Evolutionary conservation across 176 grass and related monocot species (phyloP).

Genomic region (Luzula sylvatica): DNA sequence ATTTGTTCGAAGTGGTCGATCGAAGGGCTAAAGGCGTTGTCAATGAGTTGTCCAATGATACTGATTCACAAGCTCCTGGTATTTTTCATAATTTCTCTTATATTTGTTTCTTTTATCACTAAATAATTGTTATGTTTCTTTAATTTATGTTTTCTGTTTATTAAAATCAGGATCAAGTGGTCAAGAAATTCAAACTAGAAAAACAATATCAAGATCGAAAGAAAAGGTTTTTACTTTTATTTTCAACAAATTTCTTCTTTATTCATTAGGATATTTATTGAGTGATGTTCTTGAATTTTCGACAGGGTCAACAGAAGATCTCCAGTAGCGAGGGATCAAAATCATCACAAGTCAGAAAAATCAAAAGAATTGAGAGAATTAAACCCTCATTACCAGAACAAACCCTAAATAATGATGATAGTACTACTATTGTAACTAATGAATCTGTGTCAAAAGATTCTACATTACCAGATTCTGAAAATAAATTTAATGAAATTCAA

Average conservation of each 20-base stretch:
- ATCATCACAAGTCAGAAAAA: slow-evolving; percentile 18
- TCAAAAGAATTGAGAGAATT: slow-evolving; percentile 50
- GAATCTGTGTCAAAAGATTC: slow-evolving; percentile 28
- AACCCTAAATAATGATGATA: slow-evolving; percentile 29
- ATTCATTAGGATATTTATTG: background rate
- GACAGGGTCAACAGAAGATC: slow-evolving; percentile 50
- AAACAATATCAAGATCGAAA: slow-evolving; percentile 54
- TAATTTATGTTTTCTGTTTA: slow-evolving; percentile 11
- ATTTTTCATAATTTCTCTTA: slow-evolving; percentile 12
- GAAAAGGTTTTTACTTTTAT: slow-evolving; percentile 42
- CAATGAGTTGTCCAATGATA: slow-evolving; percentile 71
- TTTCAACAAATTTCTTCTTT: slow-evolving; percentile 6
- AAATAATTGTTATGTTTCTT: slow-evolving; percentile 14
- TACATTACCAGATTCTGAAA: slow-evolving; percentile 26
- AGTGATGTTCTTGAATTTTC: background rate
- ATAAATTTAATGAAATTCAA: slow-evolving; percentile 20
- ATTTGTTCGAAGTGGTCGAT: slow-evolving; percentile 96
- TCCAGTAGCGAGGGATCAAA: slow-evolving; percentile 25
- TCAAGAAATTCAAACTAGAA: slow-evolving; percentile 54
- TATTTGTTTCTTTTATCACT: background rate
- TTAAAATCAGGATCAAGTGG: slow-evolving; percentile 36
- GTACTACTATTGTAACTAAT: slow-evolving; percentile 20
- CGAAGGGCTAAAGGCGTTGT: slow-evolving; percentile 86
- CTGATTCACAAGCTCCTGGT: slow-evolving; percentile 61
- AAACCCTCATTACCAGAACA: slow-evolving; percentile 25